phyloP scores from a whole-genome alignment of 108 stramenopile genomes.

The Parietichytrium sp. region DNA sequence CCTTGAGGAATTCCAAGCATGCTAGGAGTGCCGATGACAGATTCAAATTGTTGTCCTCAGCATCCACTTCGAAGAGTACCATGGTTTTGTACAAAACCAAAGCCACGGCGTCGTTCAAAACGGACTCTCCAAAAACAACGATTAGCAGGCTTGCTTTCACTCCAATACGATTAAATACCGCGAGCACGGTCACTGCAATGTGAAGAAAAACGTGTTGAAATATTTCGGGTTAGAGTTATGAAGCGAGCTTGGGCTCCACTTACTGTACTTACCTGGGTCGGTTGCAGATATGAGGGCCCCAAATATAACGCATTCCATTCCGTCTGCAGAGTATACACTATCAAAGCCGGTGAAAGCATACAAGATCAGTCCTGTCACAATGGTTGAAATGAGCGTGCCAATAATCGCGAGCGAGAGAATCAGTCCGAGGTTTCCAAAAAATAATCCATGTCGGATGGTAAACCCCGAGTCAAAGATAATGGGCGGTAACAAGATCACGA shows the following conservation, averaged over 20 bases:
- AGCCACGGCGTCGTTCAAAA: slow-evolving; percentile 93
- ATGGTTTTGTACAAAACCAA: slow-evolving; percentile 73
- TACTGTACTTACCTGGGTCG: slow-evolving; percentile 66
- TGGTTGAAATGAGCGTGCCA: slow-evolving; percentile 69
- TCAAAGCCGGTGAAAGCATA: slow-evolving; percentile 36
- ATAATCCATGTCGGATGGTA: slow-evolving; percentile 59
- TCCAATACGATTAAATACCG: slow-evolving; percentile 69
- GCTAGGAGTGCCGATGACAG: slow-evolving; percentile 46
- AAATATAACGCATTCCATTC: slow-evolving; percentile 70
- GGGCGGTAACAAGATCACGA: slow-evolving; percentile 74
- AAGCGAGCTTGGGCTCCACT: background rate
- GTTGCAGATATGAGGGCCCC: slow-evolving; percentile 77
- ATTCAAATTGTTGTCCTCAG: slow-evolving; percentile 52
- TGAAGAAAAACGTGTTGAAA: background rate
- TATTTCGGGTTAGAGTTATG: background rate
- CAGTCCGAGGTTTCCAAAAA: slow-evolving; percentile 67
- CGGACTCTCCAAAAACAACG: slow-evolving; percentile 85
- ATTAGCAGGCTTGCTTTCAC: slow-evolving; percentile 79
- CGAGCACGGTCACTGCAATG: slow-evolving; percentile 76
- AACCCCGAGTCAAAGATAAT: slow-evolving; percentile 85
- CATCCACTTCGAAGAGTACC: slow-evolving; percentile 63
- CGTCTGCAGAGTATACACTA: slow-evolving; percentile 45
- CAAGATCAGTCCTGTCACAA: slow-evolving; percentile 63
- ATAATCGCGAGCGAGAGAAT: slow-evolving; percentile 68
- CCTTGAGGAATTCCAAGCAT: slow-evolving; percentile 71